Evolutionary conservation across 139 green algal genomes (phyloP), one percentile per base, ranked within the genome.

Genomic region (Edaphochlamys debaryana): DNA sequence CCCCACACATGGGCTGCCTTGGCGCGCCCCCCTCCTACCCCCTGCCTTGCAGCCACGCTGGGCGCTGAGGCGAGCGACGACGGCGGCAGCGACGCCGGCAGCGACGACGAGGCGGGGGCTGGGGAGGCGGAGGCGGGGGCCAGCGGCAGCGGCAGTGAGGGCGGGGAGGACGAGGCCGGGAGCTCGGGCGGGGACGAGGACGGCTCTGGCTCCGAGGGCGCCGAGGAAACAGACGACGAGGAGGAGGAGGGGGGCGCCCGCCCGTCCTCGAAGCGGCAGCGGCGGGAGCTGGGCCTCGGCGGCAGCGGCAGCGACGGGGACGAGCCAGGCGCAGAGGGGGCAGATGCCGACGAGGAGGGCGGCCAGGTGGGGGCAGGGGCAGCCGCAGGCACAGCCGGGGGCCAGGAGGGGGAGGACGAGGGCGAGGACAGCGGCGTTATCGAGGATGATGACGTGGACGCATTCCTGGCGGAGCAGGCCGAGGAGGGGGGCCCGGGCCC

Each of bases 401-500:
- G n/a, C n/a, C n/a, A n/a, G n/a, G n/a, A n/a, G n/a, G n/a, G n/a
- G n/a, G 29, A 45, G 2, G 73, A 80, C 1, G 40, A 69, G 38
- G 73, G 72, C 4, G 74, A 81, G 74, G 77, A 83, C 64, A 83
- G 77, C 34, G 77, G 77, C 7, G 77, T 83, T 22, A 83, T 83
- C 19, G 77, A 83, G 0, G 77, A 66, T 23, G 77, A 11, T 23
- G 77, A 74, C 45, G 50, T 75, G 22, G 63, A 74, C 34, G 77
- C 22, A 20, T 81, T 81, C 30, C 29, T 81, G n/a, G 74, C 56
- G 56, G 56, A 29, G 15, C 7, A 70, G 30, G 73, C 7, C 27
- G 7, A 23, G 25, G 60, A 38, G 7, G 56, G 23, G 5, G 56
- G 34, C 1, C 32, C 19, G 11, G 54, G 9, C 25, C 27, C 0